phyloP scores from a whole-genome alignment of 768 basidiomycete genomes.

The Macrolepiota dolichaula region DNA sequence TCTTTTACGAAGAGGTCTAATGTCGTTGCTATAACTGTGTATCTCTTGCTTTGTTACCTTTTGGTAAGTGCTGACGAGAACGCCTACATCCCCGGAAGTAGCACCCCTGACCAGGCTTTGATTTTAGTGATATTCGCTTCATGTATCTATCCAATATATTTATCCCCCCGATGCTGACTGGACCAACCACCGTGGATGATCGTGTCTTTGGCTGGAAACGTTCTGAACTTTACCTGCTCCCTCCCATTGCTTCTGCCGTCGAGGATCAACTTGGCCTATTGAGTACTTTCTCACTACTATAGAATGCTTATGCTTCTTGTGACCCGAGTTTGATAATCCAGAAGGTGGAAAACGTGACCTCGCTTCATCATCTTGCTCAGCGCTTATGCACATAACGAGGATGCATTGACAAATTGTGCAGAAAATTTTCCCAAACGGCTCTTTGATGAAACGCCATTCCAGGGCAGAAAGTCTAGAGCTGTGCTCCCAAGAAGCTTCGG shows the following conservation, averaged over 20 bases:
- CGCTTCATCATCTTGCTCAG: background rate
- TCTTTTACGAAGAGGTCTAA: constrained; percentile 52
- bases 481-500: background rate
- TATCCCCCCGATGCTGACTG: background rate
- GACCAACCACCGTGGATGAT: background rate
- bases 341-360: background rate
- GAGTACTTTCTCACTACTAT: background rate
- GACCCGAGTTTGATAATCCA: background rate
- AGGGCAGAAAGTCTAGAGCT: background rate
- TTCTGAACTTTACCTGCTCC: background rate
- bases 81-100: background rate
- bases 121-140: background rate
- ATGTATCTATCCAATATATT: constrained; percentile 4
- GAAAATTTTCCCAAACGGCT: background rate
- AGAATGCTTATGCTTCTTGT: background rate
- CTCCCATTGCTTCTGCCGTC: background rate
- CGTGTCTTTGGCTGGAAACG: constrained; percentile 4
- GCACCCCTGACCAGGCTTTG: background rate
- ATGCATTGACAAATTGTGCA: background rate
- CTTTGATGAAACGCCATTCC: background rate
- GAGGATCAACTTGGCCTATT: background rate
- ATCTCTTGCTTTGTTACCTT: background rate
- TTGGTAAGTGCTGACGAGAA: background rate
- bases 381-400: background rate
- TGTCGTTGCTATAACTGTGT: background rate